Conservation (phyloP, 768 basidiomycete genomes). For the Trametes punicea region DNA sequence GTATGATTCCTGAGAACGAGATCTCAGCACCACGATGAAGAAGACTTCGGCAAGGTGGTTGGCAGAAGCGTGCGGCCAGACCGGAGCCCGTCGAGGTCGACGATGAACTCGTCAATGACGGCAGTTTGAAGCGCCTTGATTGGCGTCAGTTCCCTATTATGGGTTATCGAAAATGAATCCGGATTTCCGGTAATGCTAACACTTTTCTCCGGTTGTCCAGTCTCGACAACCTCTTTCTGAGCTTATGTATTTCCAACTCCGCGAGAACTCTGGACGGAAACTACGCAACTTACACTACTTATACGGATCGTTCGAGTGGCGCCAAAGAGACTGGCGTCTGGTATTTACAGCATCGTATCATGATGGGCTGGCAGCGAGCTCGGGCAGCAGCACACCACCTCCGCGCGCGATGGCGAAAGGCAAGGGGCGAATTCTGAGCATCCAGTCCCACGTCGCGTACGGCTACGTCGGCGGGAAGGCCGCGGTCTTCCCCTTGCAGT, state of each 20-base stretch:
- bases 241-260: not conserved
- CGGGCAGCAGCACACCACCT: constrained; percentile 8
- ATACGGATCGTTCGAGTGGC: too few species aligned
- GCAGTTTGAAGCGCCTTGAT: not conserved
- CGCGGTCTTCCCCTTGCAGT: constrained; percentile 75
- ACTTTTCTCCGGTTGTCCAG: too few species aligned
- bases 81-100: not conserved
- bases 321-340: too few species aligned
- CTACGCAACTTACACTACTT: too few species aligned
- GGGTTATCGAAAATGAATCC: not conserved
- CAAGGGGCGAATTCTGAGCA: constrained; percentile 68
- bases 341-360: too few species aligned
- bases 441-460: constrained; percentile 91
- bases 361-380: not conserved
- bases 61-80: not conserved
- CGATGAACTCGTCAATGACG: not conserved
- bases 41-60: too few species aligned
- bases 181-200: not conserved
- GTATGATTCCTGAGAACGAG: too few species aligned
- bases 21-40: too few species aligned
- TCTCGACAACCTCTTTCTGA: not conserved
- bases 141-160: not conserved
- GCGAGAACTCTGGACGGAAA: not conserved
- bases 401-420: constrained; percentile 12
- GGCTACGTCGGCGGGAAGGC: constrained; percentile 92